These are phyloP conservation scores for Huntiella savannae DNA, from an alignment of 2,329 filamentous ascomycete genomes.

Conservation along the genomic window DNA sequence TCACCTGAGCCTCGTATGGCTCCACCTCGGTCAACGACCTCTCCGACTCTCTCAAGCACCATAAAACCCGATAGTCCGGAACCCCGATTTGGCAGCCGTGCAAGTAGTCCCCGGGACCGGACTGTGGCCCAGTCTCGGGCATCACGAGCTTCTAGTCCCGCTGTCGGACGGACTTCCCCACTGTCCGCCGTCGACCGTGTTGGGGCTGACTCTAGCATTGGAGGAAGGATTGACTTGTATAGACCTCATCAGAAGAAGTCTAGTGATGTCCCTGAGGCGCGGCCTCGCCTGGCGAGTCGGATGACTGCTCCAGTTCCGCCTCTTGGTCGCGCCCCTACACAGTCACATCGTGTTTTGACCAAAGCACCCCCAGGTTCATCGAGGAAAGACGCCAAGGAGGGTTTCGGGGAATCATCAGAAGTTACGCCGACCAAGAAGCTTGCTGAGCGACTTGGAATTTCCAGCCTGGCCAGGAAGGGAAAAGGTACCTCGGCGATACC, in stretches of 20 bases:
- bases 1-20: background rate
- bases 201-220: constrained; percentile 9
- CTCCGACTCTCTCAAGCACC: background rate
- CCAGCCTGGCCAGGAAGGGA: constrained; percentile 35
- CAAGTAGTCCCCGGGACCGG: constrained; percentile 7
- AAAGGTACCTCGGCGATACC: constrained; percentile 62
- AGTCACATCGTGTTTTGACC: constrained; percentile 3
- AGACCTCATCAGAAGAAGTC: constrained; percentile 18
- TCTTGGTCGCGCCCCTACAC: background rate
- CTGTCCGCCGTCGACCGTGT: background rate
- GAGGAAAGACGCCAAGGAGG: background rate
- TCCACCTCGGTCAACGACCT: background rate
- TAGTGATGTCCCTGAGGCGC: constrained; percentile 27
- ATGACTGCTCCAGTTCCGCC: constrained; percentile 3
- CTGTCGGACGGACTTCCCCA: constrained; percentile 1
- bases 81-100: constrained; percentile 2
- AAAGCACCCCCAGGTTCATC: constrained; percentile 1
- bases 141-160: constrained; percentile 1
- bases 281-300: background rate
- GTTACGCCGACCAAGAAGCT: constrained; percentile 40
- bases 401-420: background rate
- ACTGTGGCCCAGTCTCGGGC: constrained; percentile 1
- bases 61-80: constrained; percentile 1
- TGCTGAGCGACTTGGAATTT: constrained; percentile 50
- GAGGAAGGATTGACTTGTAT: constrained; percentile 12